A percentile compares a stretch with the other conserved stretches of the same genome.
Conservation (phyloP, 352 stramenopile genomes). For the Phytophthora boehmeriae region DNA sequence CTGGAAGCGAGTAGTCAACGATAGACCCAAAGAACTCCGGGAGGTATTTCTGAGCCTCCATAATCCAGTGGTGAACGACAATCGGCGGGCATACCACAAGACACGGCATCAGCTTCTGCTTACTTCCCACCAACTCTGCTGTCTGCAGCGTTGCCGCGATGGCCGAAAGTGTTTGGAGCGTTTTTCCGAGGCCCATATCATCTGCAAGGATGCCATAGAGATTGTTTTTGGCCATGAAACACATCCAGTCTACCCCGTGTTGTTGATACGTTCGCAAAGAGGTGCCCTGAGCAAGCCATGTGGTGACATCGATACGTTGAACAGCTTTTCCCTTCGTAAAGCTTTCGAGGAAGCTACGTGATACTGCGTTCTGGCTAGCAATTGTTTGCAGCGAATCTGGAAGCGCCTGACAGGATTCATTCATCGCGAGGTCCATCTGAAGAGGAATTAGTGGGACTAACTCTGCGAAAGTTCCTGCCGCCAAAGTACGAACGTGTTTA, state of each 20-base stretch:
- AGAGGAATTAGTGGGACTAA: constrained; percentile 74
- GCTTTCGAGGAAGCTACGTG: constrained; percentile 69
- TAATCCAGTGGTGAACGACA: constrained; percentile 95
- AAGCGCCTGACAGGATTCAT: constrained; percentile 7
- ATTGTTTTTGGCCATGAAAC: constrained; percentile 70
- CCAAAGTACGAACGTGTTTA: constrained; percentile 45
- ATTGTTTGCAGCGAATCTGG: constrained; percentile 29
- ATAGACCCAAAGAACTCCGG: constrained; percentile 57
- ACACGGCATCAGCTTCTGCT: constrained; percentile 10
- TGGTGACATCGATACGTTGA: constrained; percentile 34
- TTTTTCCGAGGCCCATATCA: constrained; percentile 95
- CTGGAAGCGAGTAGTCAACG: constrained; percentile 79
- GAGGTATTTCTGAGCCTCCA: constrained; percentile 91
- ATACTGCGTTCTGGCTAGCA: constrained; percentile 56
- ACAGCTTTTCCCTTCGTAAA: constrained; percentile 69
- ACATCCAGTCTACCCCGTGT: constrained; percentile 79
- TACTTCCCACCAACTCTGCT: constrained; percentile 1
- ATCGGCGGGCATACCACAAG: constrained; percentile 96
- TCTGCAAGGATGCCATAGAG: constrained; percentile 86
- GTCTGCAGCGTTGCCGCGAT: constrained; percentile 71
- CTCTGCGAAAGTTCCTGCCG: constrained; percentile 69
- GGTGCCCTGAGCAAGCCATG: constrained; percentile 36
- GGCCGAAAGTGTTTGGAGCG: constrained; percentile 92
- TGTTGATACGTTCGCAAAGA: constrained; percentile 76
- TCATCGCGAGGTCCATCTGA: constrained; percentile 68